phyloP scores from a whole-genome alignment of 768 basidiomycete genomes.

The Suillus variegatus region DNA sequence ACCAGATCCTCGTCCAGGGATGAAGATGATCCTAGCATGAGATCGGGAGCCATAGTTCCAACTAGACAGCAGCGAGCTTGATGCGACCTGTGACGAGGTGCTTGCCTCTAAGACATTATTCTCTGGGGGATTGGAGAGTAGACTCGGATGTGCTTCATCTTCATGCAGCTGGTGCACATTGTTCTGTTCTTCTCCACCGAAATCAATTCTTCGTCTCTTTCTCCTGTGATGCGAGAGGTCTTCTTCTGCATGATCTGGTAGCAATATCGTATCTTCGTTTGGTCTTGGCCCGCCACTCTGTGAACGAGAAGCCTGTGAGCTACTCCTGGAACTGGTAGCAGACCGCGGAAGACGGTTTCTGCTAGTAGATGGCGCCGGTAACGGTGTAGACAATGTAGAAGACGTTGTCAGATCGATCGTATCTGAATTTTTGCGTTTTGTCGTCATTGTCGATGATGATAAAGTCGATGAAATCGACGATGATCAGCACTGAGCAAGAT shows the following conservation, averaged over 20 bases:
- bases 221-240: not conserved
- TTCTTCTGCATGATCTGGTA: not conserved
- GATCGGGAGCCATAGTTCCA: not conserved
- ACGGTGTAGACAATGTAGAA: not conserved
- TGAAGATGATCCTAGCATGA: not conserved
- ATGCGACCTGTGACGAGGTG: not conserved
- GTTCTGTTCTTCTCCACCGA: not conserved
- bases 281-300: not conserved
- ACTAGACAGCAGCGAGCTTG: not conserved
- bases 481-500: not conserved
- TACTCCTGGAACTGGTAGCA: constrained; percentile 8
- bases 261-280: not conserved
- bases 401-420: constrained; percentile 14
- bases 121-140: not conserved
- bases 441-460: not conserved
- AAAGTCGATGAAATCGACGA: not conserved
- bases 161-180: not conserved
- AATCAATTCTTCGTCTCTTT: constrained; percentile 8
- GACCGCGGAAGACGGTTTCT: constrained; percentile 11
- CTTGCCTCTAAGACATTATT: not conserved
- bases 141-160: not conserved
- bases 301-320: constrained; percentile 4
- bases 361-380: constrained; percentile 12
- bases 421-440: not conserved
- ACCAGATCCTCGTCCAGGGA: not conserved